These are phyloP conservation scores for Acarospora socialis DNA, from an alignment of 2,329 filamentous ascomycete species.

Conservation along the genomic window DNA sequence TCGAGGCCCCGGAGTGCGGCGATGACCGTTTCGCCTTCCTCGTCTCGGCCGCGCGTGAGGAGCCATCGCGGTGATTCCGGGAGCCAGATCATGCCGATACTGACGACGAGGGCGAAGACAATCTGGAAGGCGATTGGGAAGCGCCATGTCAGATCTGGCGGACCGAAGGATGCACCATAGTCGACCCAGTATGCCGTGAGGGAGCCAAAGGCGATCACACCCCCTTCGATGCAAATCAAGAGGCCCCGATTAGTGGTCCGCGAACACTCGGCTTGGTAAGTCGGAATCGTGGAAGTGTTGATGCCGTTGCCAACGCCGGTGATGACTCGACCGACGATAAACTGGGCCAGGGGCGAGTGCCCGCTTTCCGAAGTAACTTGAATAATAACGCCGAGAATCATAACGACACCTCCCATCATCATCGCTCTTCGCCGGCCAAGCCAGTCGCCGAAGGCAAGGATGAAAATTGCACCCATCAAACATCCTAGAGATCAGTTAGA, in stretches of 20 bases:
- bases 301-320: constrained; percentile 43
- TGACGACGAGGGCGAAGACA: constrained; percentile 33
- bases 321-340: constrained; percentile 38
- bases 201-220: constrained; percentile 37
- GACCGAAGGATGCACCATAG: constrained; percentile 24
- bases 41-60: constrained; percentile 29
- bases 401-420: constrained; percentile 27
- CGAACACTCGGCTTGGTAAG: constrained; percentile 40
- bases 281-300: constrained; percentile 41
- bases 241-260: constrained; percentile 44
- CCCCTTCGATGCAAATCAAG: constrained; percentile 45
- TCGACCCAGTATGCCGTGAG: constrained; percentile 40
- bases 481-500: constrained; percentile 21
- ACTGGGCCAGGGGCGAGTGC: constrained; percentile 30
- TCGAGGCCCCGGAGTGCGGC: constrained; percentile 35
- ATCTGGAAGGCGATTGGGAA: constrained; percentile 41
- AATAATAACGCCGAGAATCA: constrained; percentile 30
- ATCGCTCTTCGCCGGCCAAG: constrained; percentile 31
- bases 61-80: constrained; percentile 34
- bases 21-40: constrained; percentile 35
- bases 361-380: constrained; percentile 24
- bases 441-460: constrained; percentile 25
- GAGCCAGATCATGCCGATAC: constrained; percentile 28
- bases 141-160: constrained; percentile 30
- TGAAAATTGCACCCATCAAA: constrained; percentile 26